phyloP scores from a whole-genome alignment of 768 basidiomycete species.

The Suillus variegatus region DNA sequence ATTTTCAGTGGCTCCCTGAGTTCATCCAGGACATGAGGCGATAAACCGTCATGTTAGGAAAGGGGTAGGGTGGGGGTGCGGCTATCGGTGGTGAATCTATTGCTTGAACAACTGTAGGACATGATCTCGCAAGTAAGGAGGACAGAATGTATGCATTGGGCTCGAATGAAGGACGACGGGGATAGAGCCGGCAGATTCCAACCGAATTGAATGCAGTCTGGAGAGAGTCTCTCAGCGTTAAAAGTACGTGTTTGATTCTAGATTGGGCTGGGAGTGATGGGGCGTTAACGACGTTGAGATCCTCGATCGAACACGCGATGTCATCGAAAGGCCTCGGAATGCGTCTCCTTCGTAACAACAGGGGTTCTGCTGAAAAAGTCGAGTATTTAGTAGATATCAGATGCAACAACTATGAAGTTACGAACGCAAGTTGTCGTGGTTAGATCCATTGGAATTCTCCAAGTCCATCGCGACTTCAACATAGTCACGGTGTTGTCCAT shows the following conservation, averaged over 20 bases:
- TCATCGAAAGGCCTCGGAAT: not conserved
- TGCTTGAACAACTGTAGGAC: not conserved
- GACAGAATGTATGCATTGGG: not conserved
- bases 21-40: constrained; percentile 7
- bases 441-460: no score
- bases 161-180: not conserved
- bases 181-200: not conserved
- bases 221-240: not conserved
- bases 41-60: not conserved
- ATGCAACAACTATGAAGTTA: no score
- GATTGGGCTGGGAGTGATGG: not conserved
- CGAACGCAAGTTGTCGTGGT: no score
- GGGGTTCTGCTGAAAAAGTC: not conserved
- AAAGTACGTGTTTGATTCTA: not conserved
- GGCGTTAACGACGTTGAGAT: no score
- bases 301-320: not conserved
- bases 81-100: no score
- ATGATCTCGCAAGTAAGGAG: not conserved
- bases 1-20: not conserved
- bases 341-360: not conserved
- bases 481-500: no score
- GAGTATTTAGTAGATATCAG: no score
- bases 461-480: no score
- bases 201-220: not conserved
- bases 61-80: constrained; percentile 4